phyloP scores from a whole-genome alignment of 352 stramenopile species.

The Phytophthora foliorum region DNA sequence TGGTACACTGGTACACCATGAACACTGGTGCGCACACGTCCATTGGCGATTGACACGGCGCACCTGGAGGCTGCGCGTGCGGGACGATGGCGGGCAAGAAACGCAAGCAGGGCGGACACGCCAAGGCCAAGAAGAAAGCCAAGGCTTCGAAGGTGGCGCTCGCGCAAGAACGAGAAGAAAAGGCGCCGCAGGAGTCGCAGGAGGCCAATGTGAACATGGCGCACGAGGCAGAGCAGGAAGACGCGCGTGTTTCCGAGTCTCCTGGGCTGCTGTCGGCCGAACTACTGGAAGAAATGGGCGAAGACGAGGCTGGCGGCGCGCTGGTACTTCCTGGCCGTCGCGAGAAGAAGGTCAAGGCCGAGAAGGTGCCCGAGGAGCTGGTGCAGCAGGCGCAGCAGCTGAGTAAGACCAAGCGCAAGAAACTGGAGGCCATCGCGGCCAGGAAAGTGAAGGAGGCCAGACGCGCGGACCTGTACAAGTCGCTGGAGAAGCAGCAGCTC shows the following conservation, averaged over 20 bases:
- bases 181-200: constrained; percentile 18
- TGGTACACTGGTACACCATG: constrained; percentile 7
- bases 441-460: constrained; percentile 83
- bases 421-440: constrained; percentile 77
- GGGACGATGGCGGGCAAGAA: constrained; percentile 65
- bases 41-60: constrained; percentile 17
- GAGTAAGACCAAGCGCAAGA: constrained; percentile 88
- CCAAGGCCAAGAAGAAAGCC: constrained; percentile 59
- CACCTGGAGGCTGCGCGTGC: constrained; percentile 10
- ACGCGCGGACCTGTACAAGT: constrained; percentile 85
- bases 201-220: constrained; percentile 28
- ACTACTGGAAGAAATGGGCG: constrained; percentile 71
- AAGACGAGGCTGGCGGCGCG: constrained; percentile 57
- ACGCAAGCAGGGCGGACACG: constrained; percentile 54
- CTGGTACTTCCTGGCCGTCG: constrained; percentile 69
- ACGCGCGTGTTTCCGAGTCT: constrained; percentile 9
- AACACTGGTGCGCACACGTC: background rate
- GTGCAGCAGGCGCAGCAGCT: constrained; percentile 72
- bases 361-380: constrained; percentile 64
- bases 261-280: constrained; percentile 70
- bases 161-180: constrained; percentile 20
- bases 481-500: constrained; percentile 67
- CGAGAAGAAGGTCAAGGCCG: constrained; percentile 59
- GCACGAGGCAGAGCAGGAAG: background rate
- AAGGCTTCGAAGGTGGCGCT: constrained; percentile 24